These are phyloP conservation scores for Teratosphaeriaceae sp. DNA, from an alignment of 2,329 filamentous ascomycete species.

Conservation along the genomic window DNA sequence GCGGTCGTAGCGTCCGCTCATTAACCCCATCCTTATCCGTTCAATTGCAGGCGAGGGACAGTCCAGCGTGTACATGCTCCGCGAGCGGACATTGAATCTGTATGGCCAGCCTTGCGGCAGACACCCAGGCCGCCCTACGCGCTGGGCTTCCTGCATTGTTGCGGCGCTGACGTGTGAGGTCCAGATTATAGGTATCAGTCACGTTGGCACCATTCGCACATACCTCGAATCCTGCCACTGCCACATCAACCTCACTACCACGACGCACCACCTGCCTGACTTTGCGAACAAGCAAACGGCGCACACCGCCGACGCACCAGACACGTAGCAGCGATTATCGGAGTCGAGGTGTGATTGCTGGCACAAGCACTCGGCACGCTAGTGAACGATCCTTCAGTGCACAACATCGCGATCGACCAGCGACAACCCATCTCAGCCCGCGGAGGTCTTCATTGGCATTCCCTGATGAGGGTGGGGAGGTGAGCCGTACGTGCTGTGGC, in stretches of 20 bases:
- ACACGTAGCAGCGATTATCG: too few relatives aligned
- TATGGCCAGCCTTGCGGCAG: constrained; percentile 4
- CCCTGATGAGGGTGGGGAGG: background rate
- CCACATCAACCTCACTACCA: too few relatives aligned
- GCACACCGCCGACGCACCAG: too few relatives aligned
- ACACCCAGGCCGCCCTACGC: background rate
- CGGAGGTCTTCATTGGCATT: too few relatives aligned
- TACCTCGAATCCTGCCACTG: too few relatives aligned
- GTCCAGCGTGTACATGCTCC: constrained; percentile 2
- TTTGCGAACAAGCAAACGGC: too few relatives aligned
- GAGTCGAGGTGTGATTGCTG: too few relatives aligned
- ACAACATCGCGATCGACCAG: too few relatives aligned
- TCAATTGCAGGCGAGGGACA: constrained; percentile 8
- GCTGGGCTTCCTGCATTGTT: background rate
- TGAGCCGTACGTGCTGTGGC: background rate
- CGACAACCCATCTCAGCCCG: too few relatives aligned
- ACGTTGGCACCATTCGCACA: background rate
- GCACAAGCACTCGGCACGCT: too few relatives aligned
- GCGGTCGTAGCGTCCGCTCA: constrained; percentile 16
- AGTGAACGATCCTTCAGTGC: too few relatives aligned
- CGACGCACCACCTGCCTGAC: too few relatives aligned
- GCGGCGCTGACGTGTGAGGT: background rate
- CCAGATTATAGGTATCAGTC: background rate
- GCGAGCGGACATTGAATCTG: constrained; percentile 3
- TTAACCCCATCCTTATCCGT: constrained; percentile 8